Evolutionary conservation across 352 stramenopile species (phyloP), one percentile per base, ranked within the genome.

Genomic region (Pelagophyceae sp.): DNA sequence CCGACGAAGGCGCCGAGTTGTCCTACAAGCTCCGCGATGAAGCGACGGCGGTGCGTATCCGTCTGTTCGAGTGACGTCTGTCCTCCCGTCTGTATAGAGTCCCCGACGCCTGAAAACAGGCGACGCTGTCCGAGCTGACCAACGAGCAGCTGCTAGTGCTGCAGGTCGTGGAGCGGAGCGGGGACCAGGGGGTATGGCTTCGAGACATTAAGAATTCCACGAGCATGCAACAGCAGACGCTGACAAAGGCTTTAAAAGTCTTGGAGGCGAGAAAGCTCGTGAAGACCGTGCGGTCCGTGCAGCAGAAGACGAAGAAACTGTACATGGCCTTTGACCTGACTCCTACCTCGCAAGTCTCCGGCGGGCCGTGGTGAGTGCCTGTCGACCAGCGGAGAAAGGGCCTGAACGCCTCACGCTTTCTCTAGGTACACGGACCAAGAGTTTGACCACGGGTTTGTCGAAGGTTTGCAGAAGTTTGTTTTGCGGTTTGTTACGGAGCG

Each of bases 351-450:
- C 90, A 96, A 80, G 93, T 96, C 82, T 96, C 90, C 27, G 92
- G 92, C 75, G 92, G 92, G n/a, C 90, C 91, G 45, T 96, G 92
- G 92, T n/a, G n/a, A n/a, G n/a, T n/a, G n/a, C n/a, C n/a, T n/a
- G n/a, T n/a, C n/a, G n/a, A n/a, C n/a, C n/a, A n/a, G n/a, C n/a
- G n/a, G n/a, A n/a, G n/a, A n/a, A n/a, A n/a, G n/a, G n/a, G n/a
- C n/a, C n/a, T n/a, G n/a, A n/a, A n/a, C n/a, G n/a, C n/a, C n/a
- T n/a, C n/a, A n/a, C n/a, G n/a, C n/a, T n/a, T n/a, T n/a, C n/a
- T n/a, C n/a, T n/a, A n/a, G n/a, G n/a, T 96, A 96, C 86, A 94
- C 93, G 78, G 91, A 96, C 77, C 90, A 95, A 79, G 90, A 96
- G 83, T 95, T 96, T 75, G 91, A 96, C 80, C 86, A 93, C 80